Conservation (phyloP, 2,329 filamentous ascomycete genomes). For the Domatiomyces globalis region DNA sequence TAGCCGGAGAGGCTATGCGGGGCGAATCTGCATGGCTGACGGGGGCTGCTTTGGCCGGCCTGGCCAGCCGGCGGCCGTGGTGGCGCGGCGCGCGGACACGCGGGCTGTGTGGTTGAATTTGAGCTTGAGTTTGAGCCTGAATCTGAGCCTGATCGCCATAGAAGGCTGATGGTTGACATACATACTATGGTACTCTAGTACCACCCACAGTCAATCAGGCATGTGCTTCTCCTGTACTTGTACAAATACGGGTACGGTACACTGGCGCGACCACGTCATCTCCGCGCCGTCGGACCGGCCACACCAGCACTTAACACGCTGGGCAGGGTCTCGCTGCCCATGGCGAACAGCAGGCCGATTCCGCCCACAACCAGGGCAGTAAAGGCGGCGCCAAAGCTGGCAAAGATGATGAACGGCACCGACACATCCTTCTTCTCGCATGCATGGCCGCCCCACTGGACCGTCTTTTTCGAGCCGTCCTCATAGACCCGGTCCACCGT, state of each 20-base stretch:
- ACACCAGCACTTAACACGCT: constrained; percentile 95
- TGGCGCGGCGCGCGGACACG: no score
- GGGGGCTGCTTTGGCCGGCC: not conserved
- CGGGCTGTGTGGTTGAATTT: no score
- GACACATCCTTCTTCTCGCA: constrained; percentile 91
- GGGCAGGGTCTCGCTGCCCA: constrained; percentile 77
- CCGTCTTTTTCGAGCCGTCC: constrained; percentile 44
- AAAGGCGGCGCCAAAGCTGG: constrained; percentile 56
- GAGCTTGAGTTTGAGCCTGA: no score
- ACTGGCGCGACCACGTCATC: not conserved
- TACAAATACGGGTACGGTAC: not conserved
- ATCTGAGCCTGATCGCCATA: no score
- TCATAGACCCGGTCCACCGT: constrained; percentile 37
- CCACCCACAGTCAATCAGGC: not conserved
- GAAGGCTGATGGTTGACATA: no score
- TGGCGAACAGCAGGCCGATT: constrained; percentile 64
- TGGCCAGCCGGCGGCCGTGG: not conserved
- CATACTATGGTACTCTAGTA: no score
- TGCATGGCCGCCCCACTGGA: constrained; percentile 67
- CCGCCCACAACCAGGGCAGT: constrained; percentile 54
- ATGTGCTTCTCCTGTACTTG: not conserved
- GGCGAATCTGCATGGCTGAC: not conserved
- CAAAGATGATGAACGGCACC: constrained; percentile 75
- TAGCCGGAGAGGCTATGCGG: not conserved
- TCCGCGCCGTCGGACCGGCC: constrained; percentile 46